These are phyloP conservation scores for Strobilomyces echinocephalus DNA, from an alignment of 768 basidiomycete species.

Conservation along the genomic window DNA sequence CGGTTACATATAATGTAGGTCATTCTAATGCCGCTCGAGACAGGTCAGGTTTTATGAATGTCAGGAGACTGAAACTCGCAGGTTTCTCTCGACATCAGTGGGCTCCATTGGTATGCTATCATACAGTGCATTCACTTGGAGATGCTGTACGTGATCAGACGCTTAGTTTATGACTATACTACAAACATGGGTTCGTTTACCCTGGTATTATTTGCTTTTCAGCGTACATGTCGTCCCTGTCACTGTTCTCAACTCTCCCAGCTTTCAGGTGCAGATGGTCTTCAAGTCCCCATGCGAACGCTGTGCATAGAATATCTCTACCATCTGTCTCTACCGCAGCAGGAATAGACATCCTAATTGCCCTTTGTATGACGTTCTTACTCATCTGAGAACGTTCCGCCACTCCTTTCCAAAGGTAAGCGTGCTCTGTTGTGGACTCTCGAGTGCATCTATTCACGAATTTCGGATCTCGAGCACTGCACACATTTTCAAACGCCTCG, in stretches of 20 bases:
- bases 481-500: constrained; percentile 4
- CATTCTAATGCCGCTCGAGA: neutral
- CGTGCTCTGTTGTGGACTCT: too few species aligned
- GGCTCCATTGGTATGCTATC: neutral
- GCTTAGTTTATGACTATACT: constrained; percentile 5
- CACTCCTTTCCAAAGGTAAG: neutral
- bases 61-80: neutral
- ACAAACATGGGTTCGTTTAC: constrained; percentile 1
- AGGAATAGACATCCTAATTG: constrained; percentile 2
- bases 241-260: accelerated
- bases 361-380: constrained; percentile 3
- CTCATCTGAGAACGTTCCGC: neutral
- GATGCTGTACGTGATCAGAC: neutral
- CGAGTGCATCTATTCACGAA: neutral
- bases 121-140: too few species aligned
- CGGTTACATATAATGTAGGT: neutral
- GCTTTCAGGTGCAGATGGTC: neutral
- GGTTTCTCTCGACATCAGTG: neutral
- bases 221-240: neutral
- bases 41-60: constrained; percentile 1
- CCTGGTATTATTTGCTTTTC: neutral
- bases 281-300: neutral
- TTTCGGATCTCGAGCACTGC: neutral
- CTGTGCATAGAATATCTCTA: neutral
- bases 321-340: neutral